phyloP scores from a whole-genome alignment of 2,329 filamentous ascomycete species.

The Ceratocystis lukuohia region DNA sequence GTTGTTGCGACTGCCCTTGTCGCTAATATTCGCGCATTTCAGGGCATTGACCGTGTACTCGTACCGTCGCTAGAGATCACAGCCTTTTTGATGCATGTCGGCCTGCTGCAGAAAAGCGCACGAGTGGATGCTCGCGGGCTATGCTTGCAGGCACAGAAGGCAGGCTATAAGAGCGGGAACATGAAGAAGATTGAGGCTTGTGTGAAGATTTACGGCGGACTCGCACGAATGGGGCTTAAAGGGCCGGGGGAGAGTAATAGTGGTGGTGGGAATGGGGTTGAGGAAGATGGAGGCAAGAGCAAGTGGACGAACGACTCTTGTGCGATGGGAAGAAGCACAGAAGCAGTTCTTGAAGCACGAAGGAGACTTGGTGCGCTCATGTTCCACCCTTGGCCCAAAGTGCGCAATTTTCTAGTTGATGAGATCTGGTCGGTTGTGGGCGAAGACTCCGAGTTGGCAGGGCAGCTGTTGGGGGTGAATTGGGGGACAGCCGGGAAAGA shows the following conservation, averaged over 20 bases:
- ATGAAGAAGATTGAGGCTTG: constrained; percentile 71
- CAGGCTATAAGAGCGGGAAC: constrained; percentile 71
- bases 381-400: constrained; percentile 67
- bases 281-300: background rate
- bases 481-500: constrained; percentile 43
- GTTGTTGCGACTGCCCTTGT: constrained; percentile 39
- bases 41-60: constrained; percentile 54
- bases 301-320: background rate
- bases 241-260: constrained; percentile 6
- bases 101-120: constrained; percentile 32
- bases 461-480: constrained; percentile 39
- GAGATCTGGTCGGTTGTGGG: constrained; percentile 41
- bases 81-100: constrained; percentile 61
- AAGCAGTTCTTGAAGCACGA: constrained; percentile 38
- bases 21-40: constrained; percentile 38
- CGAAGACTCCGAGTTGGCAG: constrained; percentile 24
- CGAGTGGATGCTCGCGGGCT: constrained; percentile 40
- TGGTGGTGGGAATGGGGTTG: background rate
- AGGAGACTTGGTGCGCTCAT: constrained; percentile 61
- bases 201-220: constrained; percentile 61
- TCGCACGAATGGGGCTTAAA: constrained; percentile 34
- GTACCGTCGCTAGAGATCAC: constrained; percentile 65
- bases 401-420: constrained; percentile 48
- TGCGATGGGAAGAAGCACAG: constrained; percentile 19
- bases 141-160: constrained; percentile 59